These are phyloP conservation scores for Hansfordia pulvinata DNA, from an alignment of 2,329 filamentous ascomycete genomes.

Conservation along the genomic window DNA sequence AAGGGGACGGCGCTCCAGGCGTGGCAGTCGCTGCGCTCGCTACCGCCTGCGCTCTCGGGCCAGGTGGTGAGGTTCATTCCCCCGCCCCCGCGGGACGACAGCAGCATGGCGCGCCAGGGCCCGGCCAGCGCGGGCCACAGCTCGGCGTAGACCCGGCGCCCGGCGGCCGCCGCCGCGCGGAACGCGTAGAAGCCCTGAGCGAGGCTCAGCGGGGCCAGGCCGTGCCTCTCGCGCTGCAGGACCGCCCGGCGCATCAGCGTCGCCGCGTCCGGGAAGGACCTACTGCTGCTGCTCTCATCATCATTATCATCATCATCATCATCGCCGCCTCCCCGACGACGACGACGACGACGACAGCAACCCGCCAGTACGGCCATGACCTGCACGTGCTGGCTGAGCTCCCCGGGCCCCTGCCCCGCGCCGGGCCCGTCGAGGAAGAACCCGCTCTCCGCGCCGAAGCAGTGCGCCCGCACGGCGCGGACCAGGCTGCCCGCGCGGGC, in stretches of 20 bases:
- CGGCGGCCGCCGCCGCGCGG: conserved; percentile 8
- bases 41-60: conserved; percentile 11
- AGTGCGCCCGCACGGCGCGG: conserved; percentile 11
- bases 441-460: conserved; percentile 11
- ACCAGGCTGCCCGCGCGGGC: conserved; percentile 7
- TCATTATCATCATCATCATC: no score
- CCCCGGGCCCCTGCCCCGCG: conserved; percentile 8
- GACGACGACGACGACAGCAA: conserved; percentile 3
- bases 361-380: conserved; percentile 13
- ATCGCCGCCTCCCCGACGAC: no score
- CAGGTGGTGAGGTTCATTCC: conserved; percentile 11
- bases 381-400: conserved; percentile 16
- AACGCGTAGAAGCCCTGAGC: conserved; percentile 11
- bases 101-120: conserved; percentile 11
- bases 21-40: conserved; percentile 12
- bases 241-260: conserved; percentile 6
- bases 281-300: no score
- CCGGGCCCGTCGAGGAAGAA: conserved; percentile 14
- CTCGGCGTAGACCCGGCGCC: conserved; percentile 9
- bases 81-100: no score
- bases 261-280: conserved; percentile 5
- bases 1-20: conserved; percentile 11
- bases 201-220: conserved; percentile 7
- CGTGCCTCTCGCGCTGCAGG: conserved; percentile 3
- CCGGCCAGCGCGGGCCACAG: conserved; percentile 6